Evolutionary conservation across 2,329 filamentous ascomycete genomes (phyloP).

Genomic region (Pseudopithomyces maydicus): DNA sequence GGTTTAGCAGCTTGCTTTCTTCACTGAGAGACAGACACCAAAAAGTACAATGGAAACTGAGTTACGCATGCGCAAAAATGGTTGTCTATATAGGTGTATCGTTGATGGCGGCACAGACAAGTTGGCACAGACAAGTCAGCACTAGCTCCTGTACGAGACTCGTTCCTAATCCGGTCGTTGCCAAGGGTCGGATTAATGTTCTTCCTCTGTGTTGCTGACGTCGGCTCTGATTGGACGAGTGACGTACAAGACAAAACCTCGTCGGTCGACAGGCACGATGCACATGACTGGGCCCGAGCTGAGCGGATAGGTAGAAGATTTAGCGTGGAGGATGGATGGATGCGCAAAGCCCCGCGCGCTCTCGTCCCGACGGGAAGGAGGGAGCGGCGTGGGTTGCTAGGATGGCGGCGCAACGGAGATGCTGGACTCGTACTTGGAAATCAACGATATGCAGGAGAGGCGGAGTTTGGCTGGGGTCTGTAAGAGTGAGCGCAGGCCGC

Average conservation of each 20-base stretch:
- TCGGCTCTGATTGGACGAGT: background rate
- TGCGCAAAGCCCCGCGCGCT: background rate
- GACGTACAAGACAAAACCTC: background rate
- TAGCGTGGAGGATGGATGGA: background rate
- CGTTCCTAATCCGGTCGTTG: background rate
- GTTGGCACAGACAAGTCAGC: background rate
- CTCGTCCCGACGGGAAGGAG: background rate
- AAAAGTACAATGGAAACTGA: too few species aligned
- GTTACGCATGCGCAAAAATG: too few species aligned
- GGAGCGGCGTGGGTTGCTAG: background rate
- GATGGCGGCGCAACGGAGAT: background rate
- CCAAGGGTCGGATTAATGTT: background rate
- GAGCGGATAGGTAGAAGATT: too few species aligned
- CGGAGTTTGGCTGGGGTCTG: background rate
- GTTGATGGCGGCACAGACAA: too few species aligned
- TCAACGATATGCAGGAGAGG: background rate
- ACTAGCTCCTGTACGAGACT: constrained; percentile 4
- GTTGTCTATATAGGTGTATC: too few species aligned
- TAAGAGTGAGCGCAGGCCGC: background rate
- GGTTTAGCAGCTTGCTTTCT: too few species aligned
- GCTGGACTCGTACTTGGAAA: background rate
- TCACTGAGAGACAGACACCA: too few species aligned
- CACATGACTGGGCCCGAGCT: too few species aligned
- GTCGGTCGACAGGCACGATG: too few species aligned
- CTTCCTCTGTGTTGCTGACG: background rate